Conservation (phyloP, 2,329 filamentous ascomycete species). For the Microcyclosporella mali region DNA sequence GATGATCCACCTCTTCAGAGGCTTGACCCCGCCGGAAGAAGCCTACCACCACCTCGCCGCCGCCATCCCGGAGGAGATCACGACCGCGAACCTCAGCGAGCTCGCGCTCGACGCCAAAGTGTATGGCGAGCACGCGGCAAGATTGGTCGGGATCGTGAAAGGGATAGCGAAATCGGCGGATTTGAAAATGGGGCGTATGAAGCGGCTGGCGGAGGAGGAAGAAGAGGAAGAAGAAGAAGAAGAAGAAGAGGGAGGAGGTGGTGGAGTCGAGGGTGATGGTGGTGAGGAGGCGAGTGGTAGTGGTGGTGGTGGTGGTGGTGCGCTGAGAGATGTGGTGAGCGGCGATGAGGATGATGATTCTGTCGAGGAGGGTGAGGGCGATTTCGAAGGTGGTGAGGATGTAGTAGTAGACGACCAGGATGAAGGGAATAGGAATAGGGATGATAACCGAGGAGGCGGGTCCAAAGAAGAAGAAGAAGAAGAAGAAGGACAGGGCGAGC, state of each 20-base stretch:
- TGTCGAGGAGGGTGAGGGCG: slow-evolving; percentile 1
- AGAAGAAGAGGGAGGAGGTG: background rate
- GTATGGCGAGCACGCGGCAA: background rate
- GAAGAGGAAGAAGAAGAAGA: background rate
- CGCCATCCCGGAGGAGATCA: slow-evolving; percentile 17
- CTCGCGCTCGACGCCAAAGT: background rate
- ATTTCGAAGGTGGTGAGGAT: slow-evolving; percentile 1
- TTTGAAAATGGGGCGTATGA: background rate
- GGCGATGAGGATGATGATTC: background rate
- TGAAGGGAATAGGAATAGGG: background rate
- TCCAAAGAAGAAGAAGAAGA: no score
- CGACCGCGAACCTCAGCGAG: slow-evolving; percentile 10
- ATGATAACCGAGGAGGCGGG: no score
- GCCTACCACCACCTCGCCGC: slow-evolving; percentile 20
- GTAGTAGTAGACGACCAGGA: background rate
- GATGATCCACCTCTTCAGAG: slow-evolving; percentile 47
- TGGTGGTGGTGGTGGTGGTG: background rate
- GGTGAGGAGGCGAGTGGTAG: background rate
- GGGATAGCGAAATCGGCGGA: background rate
- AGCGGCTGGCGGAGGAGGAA: background rate
- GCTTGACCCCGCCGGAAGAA: slow-evolving; percentile 28
- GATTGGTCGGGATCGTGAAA: background rate
- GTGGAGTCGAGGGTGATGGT: background rate
- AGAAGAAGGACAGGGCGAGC: no score
- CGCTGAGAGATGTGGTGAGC: no score